Conservation (phyloP, 2,329 filamentous ascomycete species). For the Colletotrichum spinosum region DNA sequence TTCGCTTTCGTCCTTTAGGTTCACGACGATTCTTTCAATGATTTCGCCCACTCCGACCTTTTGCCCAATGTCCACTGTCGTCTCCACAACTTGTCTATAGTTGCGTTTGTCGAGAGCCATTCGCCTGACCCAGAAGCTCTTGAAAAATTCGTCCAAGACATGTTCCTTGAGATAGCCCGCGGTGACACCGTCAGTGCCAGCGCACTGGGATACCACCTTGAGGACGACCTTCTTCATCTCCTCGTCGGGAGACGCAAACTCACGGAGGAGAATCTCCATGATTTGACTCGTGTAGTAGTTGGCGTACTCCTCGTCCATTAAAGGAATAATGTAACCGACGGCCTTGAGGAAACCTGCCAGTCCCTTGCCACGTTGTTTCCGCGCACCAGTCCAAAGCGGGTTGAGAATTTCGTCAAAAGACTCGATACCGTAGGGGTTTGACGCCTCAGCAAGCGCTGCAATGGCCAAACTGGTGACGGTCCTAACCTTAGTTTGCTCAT, state of each 20-base stretch:
- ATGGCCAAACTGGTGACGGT: constrained; percentile 97
- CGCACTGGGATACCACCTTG: constrained; percentile 96
- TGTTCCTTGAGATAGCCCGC: constrained; percentile 95
- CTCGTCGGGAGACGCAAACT: constrained; percentile 96
- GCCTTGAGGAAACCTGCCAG: constrained; percentile 96
- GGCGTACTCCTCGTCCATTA: constrained; percentile 99
- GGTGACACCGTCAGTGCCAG: constrained; percentile 93
- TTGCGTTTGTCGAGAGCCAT: constrained; percentile 99
- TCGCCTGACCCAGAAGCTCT: constrained; percentile 96
- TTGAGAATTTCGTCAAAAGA: constrained; percentile 98
- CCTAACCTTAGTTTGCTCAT: constrained; percentile 97
- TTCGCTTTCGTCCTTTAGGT: constrained; percentile 98
- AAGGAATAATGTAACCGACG: constrained; percentile 96
- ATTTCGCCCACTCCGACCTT: constrained; percentile 99
- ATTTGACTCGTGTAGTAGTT: constrained; percentile 99
- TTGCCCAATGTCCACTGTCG: constrained; percentile 94
- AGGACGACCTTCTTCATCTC: constrained; percentile 99
- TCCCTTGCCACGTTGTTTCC: constrained; percentile 96
- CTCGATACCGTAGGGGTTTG: constrained; percentile 98
- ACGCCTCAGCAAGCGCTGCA: constrained; percentile 93
- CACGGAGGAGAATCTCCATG: constrained; percentile 96
- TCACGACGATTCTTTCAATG: constrained; percentile 90
- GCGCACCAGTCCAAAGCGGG: constrained; percentile 94
- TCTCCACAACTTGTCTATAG: constrained; percentile 97
- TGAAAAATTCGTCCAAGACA: constrained; percentile 96